Evolutionary conservation across 495 filamentous ascomycete genomes (phyloP), one percentile per base, ranked within the genome.

Genomic region (Tuber borchii): DNA sequence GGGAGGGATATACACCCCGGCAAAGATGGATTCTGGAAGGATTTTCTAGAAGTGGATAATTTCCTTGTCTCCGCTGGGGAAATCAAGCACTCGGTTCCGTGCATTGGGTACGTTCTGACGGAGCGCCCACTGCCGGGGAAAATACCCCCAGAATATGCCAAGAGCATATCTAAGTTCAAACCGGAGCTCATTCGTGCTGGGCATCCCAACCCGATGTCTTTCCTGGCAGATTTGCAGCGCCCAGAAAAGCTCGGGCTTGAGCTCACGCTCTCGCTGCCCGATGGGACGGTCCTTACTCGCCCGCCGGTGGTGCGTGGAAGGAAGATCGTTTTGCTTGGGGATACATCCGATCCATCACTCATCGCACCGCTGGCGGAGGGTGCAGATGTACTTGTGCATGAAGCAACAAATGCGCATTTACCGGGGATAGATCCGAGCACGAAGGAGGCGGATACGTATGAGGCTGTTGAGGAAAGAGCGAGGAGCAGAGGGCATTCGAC

Each of bases 351-450:
- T 72, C 79, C 79, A n/a, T 40, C 56, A n/a, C 70, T 69, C 40
- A 78, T 81, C 43, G 72, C 74, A 8, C 72, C 79, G 26, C 39
- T 81, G 26, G 79, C 79, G 8, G 22, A 45, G 12, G 70, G 71
- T 46, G 75, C 75, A 10, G 78, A 77, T 45, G 79, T 81, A 22
- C 71, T 81, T 10, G 73, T 81, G 17, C 79, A 81, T 14, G 79
- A 81, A 61, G 79, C 79, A 19, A 81, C 79, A 16, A 81, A 81
- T 74, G 79, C 79, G 20, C 81, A 65, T 44, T 22, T 81, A 2
- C 79, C 79, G 0, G 75, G 73, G 1, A 56, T 78, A 45, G 79
- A 81, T n/a, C 74, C 79, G 2, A 42, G 48, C 26, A 77, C 79
- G n/a, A 81, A 81, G 70, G 46, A 22, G 20, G 40, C 42, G 0